Base-by-base conservation (phyloP, 2,329 filamentous ascomycete species). In the Knufia petricola region DNA sequence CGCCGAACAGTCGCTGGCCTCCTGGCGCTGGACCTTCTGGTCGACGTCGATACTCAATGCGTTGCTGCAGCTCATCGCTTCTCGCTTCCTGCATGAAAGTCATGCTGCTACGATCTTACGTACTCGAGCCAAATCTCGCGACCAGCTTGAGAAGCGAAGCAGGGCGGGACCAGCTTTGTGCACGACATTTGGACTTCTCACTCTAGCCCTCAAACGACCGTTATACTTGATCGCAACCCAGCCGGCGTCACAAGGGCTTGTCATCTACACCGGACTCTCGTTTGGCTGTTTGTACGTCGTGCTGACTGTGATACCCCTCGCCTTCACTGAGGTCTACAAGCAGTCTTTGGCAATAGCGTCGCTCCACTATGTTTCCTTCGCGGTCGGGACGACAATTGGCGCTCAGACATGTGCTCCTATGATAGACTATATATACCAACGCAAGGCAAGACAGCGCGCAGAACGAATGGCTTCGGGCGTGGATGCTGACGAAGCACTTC, bases 21-120 rank as follows among this genome's bases (percentile, higher is more conserved):
- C 52, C 20, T 52, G 56, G 53, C 23, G 54, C 42, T 48, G 58
- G 58, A 7, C 56, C 54, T 39, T 48, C 64, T 82, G 73, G 64
- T 70, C 75, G 0, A 81, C 77, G 0, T 75, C 76, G 1, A 78
- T 84, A 49, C 68, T 70, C 50, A 75, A 76, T 45, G 78, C 69
- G 8, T 50, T 75, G 8, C 73, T 84, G 41, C 76, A 81, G 56
- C 52, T 70, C n/a, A 63, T 73, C 3, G 79, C 79, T 1, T 62
- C 82, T 44, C 72, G 75, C 57, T 70, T 77, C 42, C 67, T 76
- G 4, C 67, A 71, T 41, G 80, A 82, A 59, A 81, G 78, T 0
- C 81, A 81, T 60, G 71, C 70, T 0, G 76, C 78, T 0, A 72
- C 75, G 3, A 70, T 85, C 31, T 39, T 41, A 4, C n/a, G 28